A percentile compares a stretch with the other conserved stretches of the same genome.
Evolutionary conservation across 2,329 filamentous ascomycete species (phyloP).

Genomic region (Tolypocladium endophyticum): DNA sequence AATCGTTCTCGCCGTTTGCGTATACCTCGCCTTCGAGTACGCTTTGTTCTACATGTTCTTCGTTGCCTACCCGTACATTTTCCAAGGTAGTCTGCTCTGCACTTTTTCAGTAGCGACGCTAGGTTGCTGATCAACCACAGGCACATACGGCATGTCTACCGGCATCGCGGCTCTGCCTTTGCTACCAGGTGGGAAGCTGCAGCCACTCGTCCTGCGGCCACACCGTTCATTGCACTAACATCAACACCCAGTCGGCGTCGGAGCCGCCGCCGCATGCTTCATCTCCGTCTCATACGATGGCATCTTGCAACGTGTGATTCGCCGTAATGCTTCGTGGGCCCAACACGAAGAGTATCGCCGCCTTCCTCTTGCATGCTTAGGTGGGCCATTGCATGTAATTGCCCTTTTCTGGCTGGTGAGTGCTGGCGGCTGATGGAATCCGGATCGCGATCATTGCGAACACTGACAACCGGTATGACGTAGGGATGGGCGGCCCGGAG

Average conservation of each 20-base stretch:
- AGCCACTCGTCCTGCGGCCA: too few species aligned
- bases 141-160: constrained; percentile 3
- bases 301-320: too few species aligned
- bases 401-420: constrained; percentile 7
- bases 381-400: constrained; percentile 27
- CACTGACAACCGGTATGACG: too few species aligned
- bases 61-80: constrained; percentile 37
- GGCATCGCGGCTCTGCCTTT: constrained; percentile 3
- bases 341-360: constrained; percentile 39
- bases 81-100: background rate
- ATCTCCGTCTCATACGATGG: background rate
- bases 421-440: too few species aligned
- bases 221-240: too few species aligned
- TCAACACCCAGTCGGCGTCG: background rate
- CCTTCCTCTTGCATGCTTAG: constrained; percentile 44
- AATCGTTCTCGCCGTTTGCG: constrained; percentile 38
- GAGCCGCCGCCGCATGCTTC: constrained; percentile 2
- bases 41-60: constrained; percentile 53
- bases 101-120: too few species aligned
- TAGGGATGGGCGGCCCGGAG: constrained; percentile 6
- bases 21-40: constrained; percentile 43
- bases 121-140: too few species aligned
- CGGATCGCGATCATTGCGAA: too few species aligned
- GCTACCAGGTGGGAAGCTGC: constrained; percentile 1
- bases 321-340: constrained; percentile 27